phyloP scores from a whole-genome alignment of 192 early-diverging fungal species.

The Coemansia sp. region DNA sequence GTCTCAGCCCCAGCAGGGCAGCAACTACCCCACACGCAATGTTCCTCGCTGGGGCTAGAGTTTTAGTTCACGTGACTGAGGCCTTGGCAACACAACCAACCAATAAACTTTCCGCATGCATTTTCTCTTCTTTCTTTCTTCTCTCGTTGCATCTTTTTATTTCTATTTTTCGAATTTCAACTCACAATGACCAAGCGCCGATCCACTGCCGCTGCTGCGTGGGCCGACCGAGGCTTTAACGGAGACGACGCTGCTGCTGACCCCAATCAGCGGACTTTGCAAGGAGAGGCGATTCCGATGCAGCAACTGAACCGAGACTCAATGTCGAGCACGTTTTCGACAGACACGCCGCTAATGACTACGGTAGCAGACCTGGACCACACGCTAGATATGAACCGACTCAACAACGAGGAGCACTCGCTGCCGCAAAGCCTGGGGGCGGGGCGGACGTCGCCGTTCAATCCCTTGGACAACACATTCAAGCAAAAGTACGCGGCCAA shows the following conservation, averaged over 20 bases:
- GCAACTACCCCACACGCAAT: constrained; percentile 15
- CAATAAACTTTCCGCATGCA: background rate
- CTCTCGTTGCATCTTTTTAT: constrained; percentile 1
- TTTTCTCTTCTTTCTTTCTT: background rate
- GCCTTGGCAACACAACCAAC: background rate
- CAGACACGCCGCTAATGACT: constrained; percentile 50
- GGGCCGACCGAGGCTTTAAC: constrained; percentile 4
- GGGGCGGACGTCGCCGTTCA: constrained; percentile 43
- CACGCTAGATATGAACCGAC: background rate
- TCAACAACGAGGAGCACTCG: background rate
- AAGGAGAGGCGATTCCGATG: constrained; percentile 37
- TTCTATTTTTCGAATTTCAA: background rate
- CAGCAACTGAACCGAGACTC: constrained; percentile 32
- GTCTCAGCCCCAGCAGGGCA: background rate
- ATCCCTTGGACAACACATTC: constrained; percentile 40
- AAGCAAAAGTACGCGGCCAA: constrained; percentile 68
- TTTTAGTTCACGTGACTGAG: background rate
- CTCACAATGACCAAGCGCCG: constrained; percentile 40
- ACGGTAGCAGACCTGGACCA: constrained; percentile 29
- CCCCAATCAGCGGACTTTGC: background rate
- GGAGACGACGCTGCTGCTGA: background rate
- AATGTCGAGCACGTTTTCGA: constrained; percentile 36
- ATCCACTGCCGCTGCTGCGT: constrained; percentile 11
- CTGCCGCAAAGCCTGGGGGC: background rate
- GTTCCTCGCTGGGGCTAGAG: constrained; percentile 36